These are phyloP conservation scores for Magnolia kwangsiensis DNA, from an alignment of 164 flowering plant species.

Conservation along the genomic window DNA sequence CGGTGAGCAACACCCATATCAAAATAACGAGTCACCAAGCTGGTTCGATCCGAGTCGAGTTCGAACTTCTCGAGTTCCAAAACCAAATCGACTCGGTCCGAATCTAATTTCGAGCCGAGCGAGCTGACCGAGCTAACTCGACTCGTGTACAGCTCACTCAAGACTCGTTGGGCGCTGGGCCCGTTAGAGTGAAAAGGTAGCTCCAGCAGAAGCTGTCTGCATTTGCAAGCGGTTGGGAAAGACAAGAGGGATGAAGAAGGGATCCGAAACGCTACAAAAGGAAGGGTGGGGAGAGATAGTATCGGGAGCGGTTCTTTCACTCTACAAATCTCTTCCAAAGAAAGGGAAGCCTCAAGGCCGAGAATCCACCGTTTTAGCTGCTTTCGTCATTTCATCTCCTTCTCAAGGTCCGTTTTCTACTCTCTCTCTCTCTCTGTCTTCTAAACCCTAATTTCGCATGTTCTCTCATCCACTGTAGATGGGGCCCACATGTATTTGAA, in stretches of 20 bases:
- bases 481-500: too few relatives aligned
- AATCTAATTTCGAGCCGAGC: too few relatives aligned
- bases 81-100: too few relatives aligned
- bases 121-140: too few relatives aligned
- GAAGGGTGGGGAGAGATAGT: constrained; percentile 61
- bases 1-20: too few relatives aligned
- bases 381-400: constrained; percentile 87
- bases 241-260: not conserved
- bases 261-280: too few relatives aligned
- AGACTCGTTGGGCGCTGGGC: too few relatives aligned
- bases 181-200: too few relatives aligned
- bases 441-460: constrained; percentile 4
- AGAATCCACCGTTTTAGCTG: constrained; percentile 83
- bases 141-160: too few relatives aligned
- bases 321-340: constrained; percentile 74
- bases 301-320: constrained; percentile 46
- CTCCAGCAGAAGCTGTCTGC: not conserved
- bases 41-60: too few relatives aligned
- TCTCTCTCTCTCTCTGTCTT: not conserved
- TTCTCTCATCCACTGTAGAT: not conserved
- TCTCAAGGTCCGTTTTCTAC: not conserved
- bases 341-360: constrained; percentile 97
- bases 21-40: too few relatives aligned
- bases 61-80: too few relatives aligned
- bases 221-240: not conserved